Percentiles rank a stretch among this genome's conserved stretches.
phyloP scores from a whole-genome alignment of 2,329 filamentous ascomycete species.

The Anisogramma anomala region DNA sequence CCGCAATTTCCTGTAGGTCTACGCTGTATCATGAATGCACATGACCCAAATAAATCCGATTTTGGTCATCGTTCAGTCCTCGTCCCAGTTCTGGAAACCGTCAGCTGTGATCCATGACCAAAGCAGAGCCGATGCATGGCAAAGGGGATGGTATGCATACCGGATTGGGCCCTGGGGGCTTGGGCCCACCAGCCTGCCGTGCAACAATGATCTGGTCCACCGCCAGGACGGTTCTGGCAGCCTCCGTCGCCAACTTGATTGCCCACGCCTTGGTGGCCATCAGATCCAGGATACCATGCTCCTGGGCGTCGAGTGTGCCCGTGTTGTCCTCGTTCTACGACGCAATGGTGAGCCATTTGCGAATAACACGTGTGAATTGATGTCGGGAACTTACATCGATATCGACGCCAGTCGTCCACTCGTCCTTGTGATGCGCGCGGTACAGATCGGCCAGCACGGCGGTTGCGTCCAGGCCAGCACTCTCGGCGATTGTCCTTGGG shows the following conservation, averaged over 20 bases:
- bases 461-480: conserved; percentile 91
- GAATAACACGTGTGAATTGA: not conserved
- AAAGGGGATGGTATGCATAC: conserved; percentile 25
- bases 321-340: conserved; percentile 59
- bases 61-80: conserved; percentile 34
- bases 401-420: conserved; percentile 88
- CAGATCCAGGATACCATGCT: conserved; percentile 84
- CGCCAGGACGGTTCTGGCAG: conserved; percentile 83
- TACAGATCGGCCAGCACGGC: conserved; percentile 88
- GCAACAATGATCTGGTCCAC: conserved; percentile 99
- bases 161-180: conserved; percentile 88
- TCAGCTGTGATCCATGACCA: conserved; percentile 19
- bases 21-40: not conserved
- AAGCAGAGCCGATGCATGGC: conserved; percentile 29
- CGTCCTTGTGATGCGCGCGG: conserved; percentile 78
- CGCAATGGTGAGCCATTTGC: conserved; percentile 17
- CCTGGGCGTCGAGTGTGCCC: conserved; percentile 74
- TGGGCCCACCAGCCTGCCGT: conserved; percentile 90
- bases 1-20: conserved; percentile 5
- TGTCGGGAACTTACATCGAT: conserved; percentile 51
- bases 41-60: too few relatives aligned
- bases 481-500: conserved; percentile 86
- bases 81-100: conserved; percentile 45
- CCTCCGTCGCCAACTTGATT: conserved; percentile 91
- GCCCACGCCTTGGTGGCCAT: conserved; percentile 91